phyloP scores from a whole-genome alignment of 176 grass and related monocot species.

The Hsuehochloa calcarea region DNA sequence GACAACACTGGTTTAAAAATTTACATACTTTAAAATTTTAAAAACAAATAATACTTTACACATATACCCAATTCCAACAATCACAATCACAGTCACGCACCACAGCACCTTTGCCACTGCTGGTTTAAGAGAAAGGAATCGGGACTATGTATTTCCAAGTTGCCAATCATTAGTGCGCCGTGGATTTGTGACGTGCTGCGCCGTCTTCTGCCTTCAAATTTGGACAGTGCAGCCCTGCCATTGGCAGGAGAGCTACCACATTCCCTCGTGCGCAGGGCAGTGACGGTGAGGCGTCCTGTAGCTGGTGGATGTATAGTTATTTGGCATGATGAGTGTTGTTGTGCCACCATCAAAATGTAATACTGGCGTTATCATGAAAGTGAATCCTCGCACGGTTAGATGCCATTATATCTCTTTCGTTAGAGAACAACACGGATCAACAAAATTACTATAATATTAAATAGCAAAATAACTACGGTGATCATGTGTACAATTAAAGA shows the following conservation, averaged over 20 bases:
- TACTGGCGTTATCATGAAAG: background rate
- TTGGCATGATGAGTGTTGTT: background rate
- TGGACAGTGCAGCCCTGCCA: background rate
- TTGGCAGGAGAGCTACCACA: background rate
- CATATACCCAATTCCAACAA: too few species aligned
- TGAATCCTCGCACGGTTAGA: too few species aligned
- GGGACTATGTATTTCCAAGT: background rate
- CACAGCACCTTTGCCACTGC: too few species aligned
- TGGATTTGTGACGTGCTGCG: background rate
- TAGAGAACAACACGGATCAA: too few species aligned
- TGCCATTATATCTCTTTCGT: too few species aligned
- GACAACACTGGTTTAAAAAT: too few species aligned
- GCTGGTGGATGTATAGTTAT: background rate
- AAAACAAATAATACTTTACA: too few species aligned
- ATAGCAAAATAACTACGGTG: too few species aligned
- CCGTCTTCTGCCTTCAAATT: background rate
- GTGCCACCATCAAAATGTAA: background rate
- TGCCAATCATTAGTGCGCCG: background rate
- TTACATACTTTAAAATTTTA: too few species aligned
- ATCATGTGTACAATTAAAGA: too few species aligned
- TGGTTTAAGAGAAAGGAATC: background rate
- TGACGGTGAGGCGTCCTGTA: background rate
- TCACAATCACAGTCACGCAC: too few species aligned
- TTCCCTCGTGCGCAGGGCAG: conserved; percentile 7
- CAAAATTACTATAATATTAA: too few species aligned